Evolutionary conservation across 768 basidiomycete genomes (phyloP).

Genomic region (Kwoniella newhampshirensis): DNA sequence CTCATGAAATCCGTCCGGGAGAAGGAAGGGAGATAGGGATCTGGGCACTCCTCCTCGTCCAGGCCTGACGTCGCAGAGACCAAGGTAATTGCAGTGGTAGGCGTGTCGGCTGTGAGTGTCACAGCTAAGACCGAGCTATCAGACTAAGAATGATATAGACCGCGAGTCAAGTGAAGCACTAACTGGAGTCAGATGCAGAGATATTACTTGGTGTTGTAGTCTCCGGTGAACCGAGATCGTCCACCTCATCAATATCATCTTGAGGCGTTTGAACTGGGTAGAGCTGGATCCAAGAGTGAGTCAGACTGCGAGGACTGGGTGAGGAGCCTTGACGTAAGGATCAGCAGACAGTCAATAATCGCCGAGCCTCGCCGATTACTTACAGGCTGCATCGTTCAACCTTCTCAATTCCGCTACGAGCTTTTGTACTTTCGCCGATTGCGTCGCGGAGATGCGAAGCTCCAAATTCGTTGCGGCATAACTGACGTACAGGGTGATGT

Average conservation of each 20-base stretch:
- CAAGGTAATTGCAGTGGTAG: neutral
- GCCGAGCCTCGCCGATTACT: conserved; percentile 8
- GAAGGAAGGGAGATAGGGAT: conserved; percentile 33
- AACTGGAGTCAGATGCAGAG: conserved; percentile 12
- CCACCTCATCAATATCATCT: conserved; percentile 17
- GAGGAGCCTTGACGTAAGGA: conserved; percentile 4
- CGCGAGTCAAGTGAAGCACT: neutral
- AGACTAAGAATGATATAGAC: neutral
- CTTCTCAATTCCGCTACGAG: conserved; percentile 33
- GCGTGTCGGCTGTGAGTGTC: conserved; percentile 10
- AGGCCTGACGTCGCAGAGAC: neutral
- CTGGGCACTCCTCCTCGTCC: conserved; percentile 25
- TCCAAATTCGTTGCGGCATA: conserved; percentile 18
- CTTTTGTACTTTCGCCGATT: conserved; percentile 27
- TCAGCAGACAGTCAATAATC: conserved; percentile 15
- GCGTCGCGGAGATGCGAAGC: conserved; percentile 28
- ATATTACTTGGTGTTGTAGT: conserved; percentile 4
- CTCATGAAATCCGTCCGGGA: conserved; percentile 34
- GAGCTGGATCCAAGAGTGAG: conserved; percentile 29
- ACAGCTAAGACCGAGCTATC: neutral
- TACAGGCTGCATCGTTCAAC: conserved; percentile 25
- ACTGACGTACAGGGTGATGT: conserved; percentile 33
- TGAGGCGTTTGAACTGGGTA: conserved; percentile 16
- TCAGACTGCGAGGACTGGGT: conserved; percentile 12
- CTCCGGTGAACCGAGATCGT: conserved; percentile 10